A percentile compares a stretch with the other conserved stretches of the same genome.
Conservation (phyloP, 2,329 filamentous ascomycete species). For the Fusarium devonianum region DNA sequence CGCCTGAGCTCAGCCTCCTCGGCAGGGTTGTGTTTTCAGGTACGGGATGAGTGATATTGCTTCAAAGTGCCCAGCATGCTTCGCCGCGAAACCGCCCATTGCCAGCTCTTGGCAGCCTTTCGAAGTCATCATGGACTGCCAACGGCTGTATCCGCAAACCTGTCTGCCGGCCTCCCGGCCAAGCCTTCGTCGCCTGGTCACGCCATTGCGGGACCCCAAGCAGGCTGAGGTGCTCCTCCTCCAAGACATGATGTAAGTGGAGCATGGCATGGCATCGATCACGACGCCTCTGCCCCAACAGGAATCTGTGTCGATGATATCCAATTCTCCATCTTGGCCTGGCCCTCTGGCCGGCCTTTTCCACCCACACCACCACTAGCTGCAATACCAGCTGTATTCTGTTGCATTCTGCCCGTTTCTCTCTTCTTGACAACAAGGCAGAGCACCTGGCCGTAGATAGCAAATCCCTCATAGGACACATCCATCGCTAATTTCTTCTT, state of each 20-base stretch:
- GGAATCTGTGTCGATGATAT: slow-evolving; percentile 79
- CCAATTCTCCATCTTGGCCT: slow-evolving; percentile 84
- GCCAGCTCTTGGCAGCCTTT: slow-evolving; percentile 10
- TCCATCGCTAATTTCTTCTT: slow-evolving; percentile 92
- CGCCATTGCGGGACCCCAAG: slow-evolving; percentile 19
- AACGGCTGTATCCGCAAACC: slow-evolving; percentile 36
- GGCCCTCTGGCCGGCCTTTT: slow-evolving; percentile 53
- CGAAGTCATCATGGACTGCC: slow-evolving; percentile 20
- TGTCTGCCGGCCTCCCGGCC: slow-evolving; percentile 23
- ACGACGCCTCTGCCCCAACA: slow-evolving; percentile 46
- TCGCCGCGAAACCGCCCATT: slow-evolving; percentile 7
- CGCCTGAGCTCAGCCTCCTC: slow-evolving; percentile 5
- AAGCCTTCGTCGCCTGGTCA: slow-evolving; percentile 25
- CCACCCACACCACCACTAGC: slow-evolving; percentile 39
- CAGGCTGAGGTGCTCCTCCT: slow-evolving; percentile 17
- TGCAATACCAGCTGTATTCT: slow-evolving; percentile 41
- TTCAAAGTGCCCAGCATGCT: slow-evolving; percentile 1
- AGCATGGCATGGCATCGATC: slow-evolving; percentile 15
- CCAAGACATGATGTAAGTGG: slow-evolving; percentile 12
- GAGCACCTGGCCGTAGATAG: slow-evolving; percentile 90
- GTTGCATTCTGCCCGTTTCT: slow-evolving; percentile 59
- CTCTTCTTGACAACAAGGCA: slow-evolving; percentile 87
- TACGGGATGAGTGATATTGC: slow-evolving; percentile 2
- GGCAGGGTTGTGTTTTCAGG: neutral
- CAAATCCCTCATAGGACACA: slow-evolving; percentile 93